Conservation (phyloP, 805 yeast genomes). For the Vanderwaltozyma verrucispora region DNA sequence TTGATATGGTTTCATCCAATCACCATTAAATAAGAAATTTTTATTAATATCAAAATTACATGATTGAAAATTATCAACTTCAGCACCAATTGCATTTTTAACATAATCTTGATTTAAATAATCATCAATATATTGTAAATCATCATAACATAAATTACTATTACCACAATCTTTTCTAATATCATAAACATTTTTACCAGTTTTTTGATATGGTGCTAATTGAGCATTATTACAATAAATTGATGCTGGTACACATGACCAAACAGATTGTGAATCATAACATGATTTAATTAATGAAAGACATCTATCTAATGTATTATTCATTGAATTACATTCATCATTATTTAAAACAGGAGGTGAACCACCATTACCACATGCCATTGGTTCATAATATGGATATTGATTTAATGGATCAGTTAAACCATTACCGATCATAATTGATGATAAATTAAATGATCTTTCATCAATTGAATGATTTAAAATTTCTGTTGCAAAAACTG, state of each 20-base stretch:
- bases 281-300: slow-evolving; percentile 64
- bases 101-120: slow-evolving; percentile 73
- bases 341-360: slow-evolving; percentile 65
- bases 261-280: slow-evolving; percentile 60
- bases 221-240: slow-evolving; percentile 81
- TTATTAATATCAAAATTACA: slow-evolving; percentile 73
- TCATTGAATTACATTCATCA: slow-evolving; percentile 68
- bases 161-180: slow-evolving; percentile 74
- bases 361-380: slow-evolving; percentile 95
- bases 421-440: slow-evolving; percentile 86
- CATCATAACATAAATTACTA: slow-evolving; percentile 63
- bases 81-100: slow-evolving; percentile 78
- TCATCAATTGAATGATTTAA: slow-evolving; percentile 47
- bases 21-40: slow-evolving; percentile 79
- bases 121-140: slow-evolving; percentile 59
- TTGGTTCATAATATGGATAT: slow-evolving; percentile 71
- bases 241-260: slow-evolving; percentile 87
- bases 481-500: slow-evolving; percentile 77
- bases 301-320: slow-evolving; percentile 65
- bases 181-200: slow-evolving; percentile 90
- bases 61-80: slow-evolving; percentile 63
- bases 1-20: slow-evolving; percentile 87
- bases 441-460: slow-evolving; percentile 52
- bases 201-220: slow-evolving; percentile 68
- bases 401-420: slow-evolving; percentile 78